Evolutionary conservation across 148 eudicot species (phyloP), one percentile per base, ranked within the genome.

Genomic region (Talinum fruticosum): DNA sequence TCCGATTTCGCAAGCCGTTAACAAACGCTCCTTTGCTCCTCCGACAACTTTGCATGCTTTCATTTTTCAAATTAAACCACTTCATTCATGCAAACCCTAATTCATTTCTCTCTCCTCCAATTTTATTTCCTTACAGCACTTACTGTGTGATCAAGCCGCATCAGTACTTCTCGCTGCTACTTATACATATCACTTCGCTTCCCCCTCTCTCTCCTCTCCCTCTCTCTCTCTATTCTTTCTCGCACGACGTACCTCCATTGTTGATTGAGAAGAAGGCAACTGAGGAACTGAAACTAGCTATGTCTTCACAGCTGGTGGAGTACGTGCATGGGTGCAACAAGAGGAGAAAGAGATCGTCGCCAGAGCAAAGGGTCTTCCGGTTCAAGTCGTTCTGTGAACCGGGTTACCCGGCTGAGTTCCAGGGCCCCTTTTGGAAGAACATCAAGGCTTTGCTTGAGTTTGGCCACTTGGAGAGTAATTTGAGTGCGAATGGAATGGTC

Each of bases 321-420:
- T 83, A 75, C 76, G 36, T 82, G 45, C 82, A 75, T 38, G 86
- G 87, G 1, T 80, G 88, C 81, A 87, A 88, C 79, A 94, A 90
- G 79, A 92, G 92, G 86, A 90, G 89, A 79, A 90, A 90, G 76
- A 86, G 88, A 15, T 90, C 82, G 13, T 75, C 77, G 2, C 76
- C 62, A 21, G 87, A 82, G 71, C 83, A 88, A 57, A 81, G 86
- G 69, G 91, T 90, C 5, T 96, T 89, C 77, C 82, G 90, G 76
- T 93, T 96, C 83, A 91, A 88, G 89, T 84, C 84, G 0, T 96
- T 96, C 61, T 91, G 96, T 1, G 90, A 88, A 38, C 87, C 88
- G 44, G 99, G 97, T 0, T 85, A 84, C 65, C 99, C 99, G 1
- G 81, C 85, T 0, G 91, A 89, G 83, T 91, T 87, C 61, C 78